These are phyloP conservation scores for Hypoxylon lenormandii DNA, from an alignment of 495 filamentous ascomycete genomes.

Conservation along the genomic window DNA sequence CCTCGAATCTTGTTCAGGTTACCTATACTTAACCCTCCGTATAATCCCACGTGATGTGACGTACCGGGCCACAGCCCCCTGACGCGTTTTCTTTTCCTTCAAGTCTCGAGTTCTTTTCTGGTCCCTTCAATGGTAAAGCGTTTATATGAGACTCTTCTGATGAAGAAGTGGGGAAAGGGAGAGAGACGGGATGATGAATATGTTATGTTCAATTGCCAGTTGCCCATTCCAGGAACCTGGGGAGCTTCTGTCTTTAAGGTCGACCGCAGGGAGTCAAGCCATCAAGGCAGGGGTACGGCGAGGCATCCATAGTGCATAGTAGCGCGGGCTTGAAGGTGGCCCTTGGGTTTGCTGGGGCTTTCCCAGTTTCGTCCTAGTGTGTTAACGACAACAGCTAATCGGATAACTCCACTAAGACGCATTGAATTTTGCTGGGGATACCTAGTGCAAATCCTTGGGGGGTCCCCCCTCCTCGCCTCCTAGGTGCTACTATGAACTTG, in stretches of 20 bases:
- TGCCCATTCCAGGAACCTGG: conserved; percentile 33
- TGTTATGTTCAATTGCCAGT: conserved; percentile 11
- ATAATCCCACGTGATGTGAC: conserved; percentile 38
- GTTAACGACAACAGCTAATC: too few species aligned
- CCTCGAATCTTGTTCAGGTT: conserved; percentile 9
- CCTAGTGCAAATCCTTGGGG: too few species aligned
- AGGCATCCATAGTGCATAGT: too few species aligned
- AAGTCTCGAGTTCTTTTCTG: not conserved
- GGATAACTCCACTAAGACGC: too few species aligned
- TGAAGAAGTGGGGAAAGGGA: not conserved
- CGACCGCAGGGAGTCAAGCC: conserved; percentile 19
- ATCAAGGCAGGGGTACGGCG: too few species aligned
- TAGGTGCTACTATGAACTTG: conserved; percentile 19
- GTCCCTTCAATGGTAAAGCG: not conserved
- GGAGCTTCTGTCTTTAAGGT: conserved; percentile 46
- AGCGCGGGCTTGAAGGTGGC: too few species aligned
- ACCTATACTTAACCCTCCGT: conserved; percentile 8
- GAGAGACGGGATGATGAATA: not conserved
- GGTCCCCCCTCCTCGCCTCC: too few species aligned
- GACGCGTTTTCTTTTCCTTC: conserved; percentile 1
- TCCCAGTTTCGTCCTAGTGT: too few species aligned
- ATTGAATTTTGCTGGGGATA: conserved; percentile 1
- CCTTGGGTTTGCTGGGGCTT: too few species aligned
- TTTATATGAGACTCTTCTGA: too few species aligned
- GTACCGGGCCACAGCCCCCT: conserved; percentile 5